Base-by-base conservation (phyloP, 2,329 filamentous ascomycete species). In the Clarireedia paspali region DNA sequence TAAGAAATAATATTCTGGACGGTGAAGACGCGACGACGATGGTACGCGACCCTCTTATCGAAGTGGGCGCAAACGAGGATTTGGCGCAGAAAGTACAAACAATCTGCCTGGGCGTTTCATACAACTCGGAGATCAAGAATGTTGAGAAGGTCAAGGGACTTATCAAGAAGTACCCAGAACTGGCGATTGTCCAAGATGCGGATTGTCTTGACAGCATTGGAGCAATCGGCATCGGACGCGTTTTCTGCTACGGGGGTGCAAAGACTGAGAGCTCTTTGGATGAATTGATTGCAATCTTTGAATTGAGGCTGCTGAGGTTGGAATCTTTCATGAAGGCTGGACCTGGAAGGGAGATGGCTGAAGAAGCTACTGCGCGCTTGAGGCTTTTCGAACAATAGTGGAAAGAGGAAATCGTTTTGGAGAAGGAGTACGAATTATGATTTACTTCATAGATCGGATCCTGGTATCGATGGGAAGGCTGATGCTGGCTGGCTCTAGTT, bases 201-300 rank as follows among this genome's bases (percentile, higher is more conserved):
- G 92, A 96, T 73, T 79, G 91, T 6, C 75, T 97, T n/a, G 92
- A 97, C 72, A 88, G 91, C 4, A 84, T 96, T 50, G 92, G 91
- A 1, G 89, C 88, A 0, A 81, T 96, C 27, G 92, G 92, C 0
- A 83, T 96, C 51, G 91, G 81, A 2, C 76, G 92, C 42, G 81
- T 81, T 42, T 91, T 94, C 69, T 84, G 86, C 0, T 96, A 84
- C 69, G 83, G 87, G 91, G 91, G 86, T 0, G 85, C 84, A 10
- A 82, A 79, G 69, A 56, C 53, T 10, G 67, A 69, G 4, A 73
- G 75, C 24, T 78, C 76, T 45, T 73, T 95, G 76, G 75, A 77
- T 39, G 79, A 81, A 39, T 80, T 82, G 7, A 80, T 94, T 58
- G 75, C 79, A 42, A 87, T 92, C 72, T 88, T 95, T 65, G 80